Base-by-base conservation (phyloP, 176 grass and related monocot species). In the Rhynchospora tenuis region DNA sequence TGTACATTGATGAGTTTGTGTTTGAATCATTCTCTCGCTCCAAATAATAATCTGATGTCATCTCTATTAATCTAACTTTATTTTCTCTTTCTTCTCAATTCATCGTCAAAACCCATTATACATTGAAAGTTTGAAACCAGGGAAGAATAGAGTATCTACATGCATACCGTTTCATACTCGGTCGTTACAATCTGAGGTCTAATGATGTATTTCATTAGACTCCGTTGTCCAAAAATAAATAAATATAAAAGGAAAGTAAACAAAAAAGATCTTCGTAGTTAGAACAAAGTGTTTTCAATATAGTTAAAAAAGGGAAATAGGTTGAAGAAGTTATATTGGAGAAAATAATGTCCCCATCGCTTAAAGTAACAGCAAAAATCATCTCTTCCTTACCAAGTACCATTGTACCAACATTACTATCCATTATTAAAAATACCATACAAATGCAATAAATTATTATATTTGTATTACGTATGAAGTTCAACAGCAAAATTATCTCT, bases 11-110 rank as follows among this genome's bases (percentile, higher is more conserved):
- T 13, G 4, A 59, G 70, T 43, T 22, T 80, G 31, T 60, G 24
- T 60, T 60, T 61, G 77, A 80, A 80, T 16, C 77, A 33, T 60
- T 80, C 77, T 60, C 55, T 72, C 12, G 11, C 67, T 80, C 55
- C 28, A 60, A 6, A 73, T 24, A 73, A 23, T 73, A 73, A 73
- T 50, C 69, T n/a, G 3, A 48, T 48, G 3, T 48, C 4, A n/a
- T 48, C 44, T 51, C 20, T 73, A 11, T 4, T 47, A 46, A 22
- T 72, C 8, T 15, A 12, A 2, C 11, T n/a, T 71, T n/a, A 45
- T 45, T 33, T 46, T 3, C 20, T 60, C 65, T 13, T 38, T 11
- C 29, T 44, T 44, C 6, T 15, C 9, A 27, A 26, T 78, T 2
- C 3, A 5, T 78, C 74, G 29, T 48, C 50, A 56, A 55, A 78